Evolutionary conservation across 495 filamentous ascomycete species (phyloP), one percentile per base, ranked within the genome.

Genomic region (Penicillium nucicola): DNA sequence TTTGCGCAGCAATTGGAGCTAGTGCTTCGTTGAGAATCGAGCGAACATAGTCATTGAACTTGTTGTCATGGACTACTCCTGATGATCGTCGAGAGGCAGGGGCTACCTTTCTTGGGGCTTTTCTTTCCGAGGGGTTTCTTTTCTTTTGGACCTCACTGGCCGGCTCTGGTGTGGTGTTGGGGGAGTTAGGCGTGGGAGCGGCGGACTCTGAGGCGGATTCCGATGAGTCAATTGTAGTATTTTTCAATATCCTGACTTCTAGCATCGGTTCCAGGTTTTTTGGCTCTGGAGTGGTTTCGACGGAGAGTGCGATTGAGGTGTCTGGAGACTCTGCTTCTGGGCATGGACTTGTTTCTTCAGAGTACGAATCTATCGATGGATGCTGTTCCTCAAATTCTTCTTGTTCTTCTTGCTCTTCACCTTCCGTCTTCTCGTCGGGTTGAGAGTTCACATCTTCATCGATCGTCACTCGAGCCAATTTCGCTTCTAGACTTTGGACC

Each of bases 11-110:
- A 17, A 66, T 51, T 3, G 66, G 57, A 1, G 73, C 74, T 12
- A 70, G 18, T 1, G 70, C 68, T 55, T 75, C 69, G 32, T 69
- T 49, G 5, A 77, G 55, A 19, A 77, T 71, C 15, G 62, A 53
- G 3, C 53, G 62, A n/a, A 71, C 70, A 33, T 77, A 77, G 23
- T 57, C 45, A 52, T 67, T 75, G 14, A 55, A 54, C 36, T 69
- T 68, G 18, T 56, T 56, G 58, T 77, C 63, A 15, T 61, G 50
- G n/a, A 77, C 52, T 19, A 65, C 61, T 9, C 69, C 71, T 2
- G 70, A 74, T 12, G 70, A 74, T 7, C 59, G 45, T 13, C 70
- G 58, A 0, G 50, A 40, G 4, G 45, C 33, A 5, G 55, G 51
- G 20, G 47, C 63, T 42, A 48, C 64, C 15, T 46, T 65, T 22